A percentile compares a stretch with the other conserved stretches of the same genome.
Evolutionary conservation across 805 yeast genomes (phyloP).

Genomic region (Yarrowia sp.): DNA sequence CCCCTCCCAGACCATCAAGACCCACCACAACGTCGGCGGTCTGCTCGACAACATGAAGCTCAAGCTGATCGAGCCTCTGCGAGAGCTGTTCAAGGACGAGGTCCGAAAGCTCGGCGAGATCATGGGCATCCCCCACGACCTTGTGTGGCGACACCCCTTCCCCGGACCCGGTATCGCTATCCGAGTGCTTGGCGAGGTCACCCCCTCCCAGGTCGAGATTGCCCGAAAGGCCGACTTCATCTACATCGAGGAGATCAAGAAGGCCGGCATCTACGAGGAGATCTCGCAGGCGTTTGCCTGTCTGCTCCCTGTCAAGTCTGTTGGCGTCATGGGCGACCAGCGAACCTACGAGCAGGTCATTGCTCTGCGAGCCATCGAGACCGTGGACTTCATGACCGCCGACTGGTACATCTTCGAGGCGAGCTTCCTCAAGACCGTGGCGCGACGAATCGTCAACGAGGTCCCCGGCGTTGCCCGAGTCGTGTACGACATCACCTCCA

Average conservation of each 20-base stretch:
- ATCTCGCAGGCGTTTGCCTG: constrained; percentile 98
- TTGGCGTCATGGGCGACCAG: constrained; percentile 99
- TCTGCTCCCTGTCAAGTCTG: constrained; percentile 93
- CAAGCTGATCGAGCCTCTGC: constrained; percentile 95
- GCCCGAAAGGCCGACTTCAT: constrained; percentile 97
- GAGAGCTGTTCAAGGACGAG: constrained; percentile 98
- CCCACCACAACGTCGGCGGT: constrained; percentile 99
- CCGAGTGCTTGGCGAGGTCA: constrained; percentile 95
- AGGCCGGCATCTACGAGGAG: constrained; percentile 86
- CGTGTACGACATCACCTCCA: constrained; percentile 96
- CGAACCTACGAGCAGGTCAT: constrained; percentile 99
- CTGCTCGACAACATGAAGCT: constrained; percentile 96
- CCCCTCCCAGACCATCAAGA: constrained; percentile 98
- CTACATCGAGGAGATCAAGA: constrained; percentile 92
- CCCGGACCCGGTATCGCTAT: constrained; percentile 99
- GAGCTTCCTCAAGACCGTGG: constrained; percentile 84
- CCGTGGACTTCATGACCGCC: constrained; percentile 98
- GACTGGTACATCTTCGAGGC: constrained; percentile 98
- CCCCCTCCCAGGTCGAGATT: constrained; percentile 86
- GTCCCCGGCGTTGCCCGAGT: constrained; percentile 99
- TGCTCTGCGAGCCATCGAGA: constrained; percentile 97
- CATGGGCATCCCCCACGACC: constrained; percentile 91
- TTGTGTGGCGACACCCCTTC: constrained; percentile 99
- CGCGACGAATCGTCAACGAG: constrained; percentile 96
- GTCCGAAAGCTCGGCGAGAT: constrained; percentile 95